These are phyloP conservation scores for Irpex sp. DNA, from an alignment of 1,284 basidiomycete species.

Conservation along the genomic window DNA sequence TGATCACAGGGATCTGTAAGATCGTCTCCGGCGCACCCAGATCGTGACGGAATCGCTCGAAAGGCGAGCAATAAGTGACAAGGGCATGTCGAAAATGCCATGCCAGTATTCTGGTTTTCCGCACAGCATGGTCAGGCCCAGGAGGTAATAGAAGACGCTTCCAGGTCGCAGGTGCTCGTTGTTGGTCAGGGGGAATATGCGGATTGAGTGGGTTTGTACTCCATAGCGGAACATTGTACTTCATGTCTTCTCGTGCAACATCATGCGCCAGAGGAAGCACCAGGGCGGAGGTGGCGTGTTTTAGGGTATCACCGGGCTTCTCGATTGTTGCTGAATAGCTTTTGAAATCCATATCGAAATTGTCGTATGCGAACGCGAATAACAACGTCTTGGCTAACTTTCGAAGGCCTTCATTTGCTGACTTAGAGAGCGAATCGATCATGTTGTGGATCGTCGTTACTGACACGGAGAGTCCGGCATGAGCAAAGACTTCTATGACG, in stretches of 20 bases:
- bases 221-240: slow-evolving; percentile 30
- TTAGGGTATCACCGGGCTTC: slow-evolving; percentile 11
- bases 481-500: slow-evolving; percentile 12
- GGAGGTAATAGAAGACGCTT: background rate
- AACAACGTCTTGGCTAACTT: slow-evolving; percentile 20
- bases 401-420: slow-evolving; percentile 4
- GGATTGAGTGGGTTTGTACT: slow-evolving; percentile 4
- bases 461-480: slow-evolving; percentile 2
- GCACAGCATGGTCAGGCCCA: background rate
- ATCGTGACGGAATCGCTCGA: slow-evolving; percentile 10
- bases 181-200: background rate
- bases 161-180: background rate
- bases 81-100: slow-evolving; percentile 13
- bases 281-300: slow-evolving; percentile 26
- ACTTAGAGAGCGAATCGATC: slow-evolving; percentile 2
- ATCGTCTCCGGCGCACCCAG: slow-evolving; percentile 13
- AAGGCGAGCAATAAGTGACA: slow-evolving; percentile 10
- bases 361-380: slow-evolving; percentile 27
- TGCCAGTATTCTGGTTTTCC: background rate
- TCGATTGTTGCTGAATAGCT: slow-evolving; percentile 21
- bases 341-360: slow-evolving; percentile 29
- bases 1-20: slow-evolving; percentile 14
- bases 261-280: slow-evolving; percentile 24
- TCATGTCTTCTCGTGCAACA: slow-evolving; percentile 22
- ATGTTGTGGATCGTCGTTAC: background rate